A percentile compares a stretch with the other conserved stretches of the same genome.
Conservation (phyloP, 2,329 filamentous ascomycete species). For the Pseudocercospora fijiensis region DNA sequence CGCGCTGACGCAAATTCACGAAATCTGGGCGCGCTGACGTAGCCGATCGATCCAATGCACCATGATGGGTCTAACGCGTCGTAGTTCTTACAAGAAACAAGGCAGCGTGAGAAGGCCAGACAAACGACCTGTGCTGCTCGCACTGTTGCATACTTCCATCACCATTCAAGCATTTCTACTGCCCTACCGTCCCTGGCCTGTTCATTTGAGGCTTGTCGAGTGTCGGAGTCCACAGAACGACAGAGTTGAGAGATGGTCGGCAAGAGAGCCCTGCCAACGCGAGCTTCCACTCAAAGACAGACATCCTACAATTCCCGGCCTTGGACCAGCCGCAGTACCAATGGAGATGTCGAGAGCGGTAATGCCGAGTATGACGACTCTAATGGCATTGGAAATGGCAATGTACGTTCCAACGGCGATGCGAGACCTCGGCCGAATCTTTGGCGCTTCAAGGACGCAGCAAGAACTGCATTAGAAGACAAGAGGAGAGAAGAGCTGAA, state of each 20-base stretch:
- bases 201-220: not conserved
- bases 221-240: not conserved
- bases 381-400: constrained; percentile 19
- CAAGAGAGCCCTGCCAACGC: constrained; percentile 28
- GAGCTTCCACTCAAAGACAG: not conserved
- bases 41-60: constrained; percentile 3
- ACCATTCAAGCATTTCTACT: not conserved
- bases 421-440: constrained; percentile 29
- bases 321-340: constrained; percentile 12
- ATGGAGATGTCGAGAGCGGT: constrained; percentile 24
- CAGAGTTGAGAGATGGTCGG: constrained; percentile 29
- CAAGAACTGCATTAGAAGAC: constrained; percentile 48
- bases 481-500: constrained; percentile 51
- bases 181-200: not conserved
- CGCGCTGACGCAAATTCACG: not conserved
- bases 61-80: not conserved
- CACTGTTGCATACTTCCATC: not conserved
- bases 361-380: constrained; percentile 11
- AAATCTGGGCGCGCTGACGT: constrained; percentile 2
- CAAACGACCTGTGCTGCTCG: not conserved
- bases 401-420: constrained; percentile 22
- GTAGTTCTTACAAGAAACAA: not conserved
- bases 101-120: not conserved
- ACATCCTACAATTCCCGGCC: constrained; percentile 12
- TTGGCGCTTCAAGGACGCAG: constrained; percentile 51